Evolutionary conservation across 139 green algal genomes (phyloP), one percentile per base, ranked within the genome.

Genomic region (Limnomonas spitsbergensis): DNA sequence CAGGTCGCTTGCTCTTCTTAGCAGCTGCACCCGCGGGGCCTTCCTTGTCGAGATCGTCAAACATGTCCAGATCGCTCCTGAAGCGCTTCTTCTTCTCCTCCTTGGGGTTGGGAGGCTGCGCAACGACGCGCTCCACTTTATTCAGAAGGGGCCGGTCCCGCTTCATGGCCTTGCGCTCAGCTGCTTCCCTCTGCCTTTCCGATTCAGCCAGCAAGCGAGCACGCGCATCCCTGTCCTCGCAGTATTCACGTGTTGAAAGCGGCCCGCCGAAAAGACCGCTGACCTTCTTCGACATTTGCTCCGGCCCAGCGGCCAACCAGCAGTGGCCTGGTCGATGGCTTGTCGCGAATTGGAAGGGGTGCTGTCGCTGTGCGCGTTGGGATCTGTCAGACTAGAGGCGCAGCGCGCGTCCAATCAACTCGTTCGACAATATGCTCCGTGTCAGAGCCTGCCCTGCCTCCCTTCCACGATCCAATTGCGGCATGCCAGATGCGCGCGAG

Each of bases 21-120:
- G n/a, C n/a, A n/a, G n/a, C n/a, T n/a, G 47, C 47, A 29, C 47
- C 47, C 20, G 14, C 24, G 26, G 75, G 75, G 38, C 75, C 61
- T 2, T 80, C 75, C 3, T 35, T 53, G 56, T 74, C 32, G 4
- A 80, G 39, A 56, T 80, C 75, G 35, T 80, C 75, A 66, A 80
- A 80, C 3, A 37, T 39, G 56, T 80, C 56, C 6, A 80, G 75
- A 4, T 71, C 75, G 2, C 29, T 27, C 56, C 53, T 73, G 26
- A 74, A 37, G 20, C 37, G 27, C n/a, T 38, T 2, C 54, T 80
- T 73, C 56, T 53, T 74, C 27, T 73, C 36, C 61, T 74, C 36
- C 54, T 74, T 69, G 6, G 37, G 32, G 3, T 53, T 70, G 4
- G 53, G 34, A 68, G 53, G 9, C 32, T 35, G 52, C 14, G 42